A percentile compares a stretch with the other conserved stretches of the same genome.
These are phyloP conservation scores for Grigorovia transvaalensis DNA, from an alignment of 805 yeast genomes.

Conservation along the genomic window DNA sequence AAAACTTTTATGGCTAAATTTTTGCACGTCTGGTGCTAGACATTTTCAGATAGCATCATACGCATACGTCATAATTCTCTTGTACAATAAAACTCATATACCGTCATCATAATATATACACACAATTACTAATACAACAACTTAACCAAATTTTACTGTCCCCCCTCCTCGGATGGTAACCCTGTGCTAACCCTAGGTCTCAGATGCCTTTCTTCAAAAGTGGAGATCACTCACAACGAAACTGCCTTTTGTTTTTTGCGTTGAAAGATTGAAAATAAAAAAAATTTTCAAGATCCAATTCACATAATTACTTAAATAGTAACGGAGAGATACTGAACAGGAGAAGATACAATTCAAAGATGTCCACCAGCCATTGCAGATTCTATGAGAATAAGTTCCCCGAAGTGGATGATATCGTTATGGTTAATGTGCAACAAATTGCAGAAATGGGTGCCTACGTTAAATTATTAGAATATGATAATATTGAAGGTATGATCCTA, in stretches of 20 bases:
- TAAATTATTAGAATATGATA: slow-evolving; percentile 89
- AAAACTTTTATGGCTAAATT: slow-evolving; percentile 37
- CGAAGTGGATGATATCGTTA: slow-evolving; percentile 96
- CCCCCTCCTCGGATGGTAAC: too few relatives aligned
- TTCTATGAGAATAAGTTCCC: slow-evolving; percentile 97
- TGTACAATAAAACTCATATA: neutral
- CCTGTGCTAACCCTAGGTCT: too few relatives aligned
- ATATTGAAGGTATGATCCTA: slow-evolving; percentile 97
- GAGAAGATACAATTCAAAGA: slow-evolving; percentile 18
- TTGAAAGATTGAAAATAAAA: neutral
- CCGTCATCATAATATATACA: too few relatives aligned
- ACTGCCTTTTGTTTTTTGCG: neutral
- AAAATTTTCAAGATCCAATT: neutral
- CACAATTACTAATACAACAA: too few relatives aligned
- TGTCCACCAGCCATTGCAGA: slow-evolving; percentile 88
- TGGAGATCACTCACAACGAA: neutral
- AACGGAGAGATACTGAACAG: neutral
- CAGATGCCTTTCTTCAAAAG: too few relatives aligned
- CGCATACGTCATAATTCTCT: neutral
- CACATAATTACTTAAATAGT: neutral
- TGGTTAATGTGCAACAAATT: slow-evolving; percentile 96
- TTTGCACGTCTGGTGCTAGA: slow-evolving; percentile 36
- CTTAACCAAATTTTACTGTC: too few relatives aligned
- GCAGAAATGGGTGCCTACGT: slow-evolving; percentile 99
- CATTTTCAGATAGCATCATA: neutral